These are phyloP conservation scores for Leccinellum albellum DNA, from an alignment of 768 basidiomycete species.

Conservation along the genomic window DNA sequence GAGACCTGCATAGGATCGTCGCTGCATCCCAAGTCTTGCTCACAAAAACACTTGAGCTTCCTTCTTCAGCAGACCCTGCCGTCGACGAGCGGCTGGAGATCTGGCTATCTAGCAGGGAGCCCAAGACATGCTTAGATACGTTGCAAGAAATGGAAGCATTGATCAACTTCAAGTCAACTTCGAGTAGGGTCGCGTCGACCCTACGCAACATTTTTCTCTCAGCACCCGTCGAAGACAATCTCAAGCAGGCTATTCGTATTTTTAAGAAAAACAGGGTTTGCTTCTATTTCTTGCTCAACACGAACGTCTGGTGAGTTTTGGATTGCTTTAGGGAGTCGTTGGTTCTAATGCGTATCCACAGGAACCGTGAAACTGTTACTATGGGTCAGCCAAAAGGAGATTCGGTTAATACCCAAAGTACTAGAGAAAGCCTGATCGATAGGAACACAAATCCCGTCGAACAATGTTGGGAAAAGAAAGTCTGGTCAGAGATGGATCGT, in stretches of 20 bases:
- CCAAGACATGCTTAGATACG: background rate
- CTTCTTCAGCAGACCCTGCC: background rate
- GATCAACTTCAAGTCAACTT: background rate
- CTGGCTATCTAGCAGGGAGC: background rate
- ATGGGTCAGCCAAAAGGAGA: background rate
- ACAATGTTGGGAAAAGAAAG: background rate
- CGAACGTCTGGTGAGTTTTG: background rate
- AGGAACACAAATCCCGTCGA: background rate
- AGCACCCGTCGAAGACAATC: background rate
- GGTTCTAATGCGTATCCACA: background rate
- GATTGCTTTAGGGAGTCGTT: background rate
- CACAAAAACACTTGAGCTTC: background rate
- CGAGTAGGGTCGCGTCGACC: background rate
- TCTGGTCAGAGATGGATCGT: background rate
- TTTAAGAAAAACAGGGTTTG: background rate
- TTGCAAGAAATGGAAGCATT: background rate
- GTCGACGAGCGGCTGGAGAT: background rate
- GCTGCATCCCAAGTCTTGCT: background rate
- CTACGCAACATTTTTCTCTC: background rate
- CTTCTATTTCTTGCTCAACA: background rate
- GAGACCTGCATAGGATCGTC: background rate
- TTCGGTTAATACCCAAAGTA: background rate
- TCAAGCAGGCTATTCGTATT: background rate
- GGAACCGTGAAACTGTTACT: background rate
- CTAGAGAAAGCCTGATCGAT: background rate